These are phyloP conservation scores for Pilaira anomala DNA, from an alignment of 192 early-diverging fungal genomes.

Conservation along the genomic window DNA sequence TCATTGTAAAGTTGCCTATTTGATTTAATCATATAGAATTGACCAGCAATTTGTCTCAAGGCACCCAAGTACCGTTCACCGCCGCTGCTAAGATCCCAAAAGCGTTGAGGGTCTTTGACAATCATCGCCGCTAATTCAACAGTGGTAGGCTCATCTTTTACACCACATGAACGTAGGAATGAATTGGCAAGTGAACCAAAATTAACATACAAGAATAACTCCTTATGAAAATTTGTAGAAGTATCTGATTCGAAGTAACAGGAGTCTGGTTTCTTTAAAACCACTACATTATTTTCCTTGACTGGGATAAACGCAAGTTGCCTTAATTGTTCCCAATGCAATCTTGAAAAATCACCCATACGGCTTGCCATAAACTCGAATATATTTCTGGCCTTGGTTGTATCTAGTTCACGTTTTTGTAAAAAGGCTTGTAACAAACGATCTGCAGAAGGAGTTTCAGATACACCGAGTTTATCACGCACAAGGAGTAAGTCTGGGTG, in stretches of 20 bases:
- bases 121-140: constrained; percentile 67
- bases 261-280: constrained; percentile 39
- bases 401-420: constrained; percentile 23
- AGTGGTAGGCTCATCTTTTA: constrained; percentile 74
- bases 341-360: constrained; percentile 53
- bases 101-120: constrained; percentile 42
- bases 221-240: constrained; percentile 40
- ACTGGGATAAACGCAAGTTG: constrained; percentile 65
- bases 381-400: constrained; percentile 43
- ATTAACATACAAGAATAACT: constrained; percentile 59
- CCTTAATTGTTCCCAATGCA: constrained; percentile 54
- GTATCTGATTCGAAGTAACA: constrained; percentile 56
- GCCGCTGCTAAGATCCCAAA: constrained; percentile 34
- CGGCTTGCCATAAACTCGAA: constrained; percentile 70
- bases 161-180: constrained; percentile 82
- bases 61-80: constrained; percentile 68
- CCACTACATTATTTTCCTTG: constrained; percentile 37
- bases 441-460: constrained; percentile 50
- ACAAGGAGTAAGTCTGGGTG: constrained; percentile 46
- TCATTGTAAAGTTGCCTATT: constrained; percentile 44
- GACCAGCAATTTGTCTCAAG: constrained; percentile 69
- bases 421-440: constrained; percentile 40
- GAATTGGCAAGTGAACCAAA: constrained; percentile 71
- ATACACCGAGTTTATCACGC: constrained; percentile 64
- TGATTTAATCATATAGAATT: constrained; percentile 46